Percentiles rank a stretch among this genome's conserved stretches.
phyloP scores from a whole-genome alignment of 2,329 filamentous ascomycete species.

The Bimuria novae-zelandiae region DNA sequence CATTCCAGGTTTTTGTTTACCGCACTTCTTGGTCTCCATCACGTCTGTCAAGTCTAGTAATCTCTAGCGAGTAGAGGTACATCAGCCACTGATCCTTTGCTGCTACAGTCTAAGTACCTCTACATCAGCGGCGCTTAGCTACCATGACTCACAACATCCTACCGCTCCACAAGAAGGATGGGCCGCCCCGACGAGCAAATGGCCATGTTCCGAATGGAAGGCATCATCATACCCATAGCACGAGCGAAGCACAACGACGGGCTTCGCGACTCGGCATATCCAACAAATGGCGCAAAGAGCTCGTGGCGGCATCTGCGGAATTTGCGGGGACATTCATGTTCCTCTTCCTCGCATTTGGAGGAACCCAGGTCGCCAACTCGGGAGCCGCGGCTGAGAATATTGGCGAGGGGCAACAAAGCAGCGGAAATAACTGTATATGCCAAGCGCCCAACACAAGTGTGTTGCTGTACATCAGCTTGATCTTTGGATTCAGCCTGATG shows the following conservation, averaged over 20 bases:
- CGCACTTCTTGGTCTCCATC: neutral
- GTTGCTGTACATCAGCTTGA: conserved; percentile 43
- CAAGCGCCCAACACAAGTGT: conserved; percentile 41
- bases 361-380: conserved; percentile 45
- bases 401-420: conserved; percentile 23
- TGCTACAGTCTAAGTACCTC: neutral
- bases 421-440: conserved; percentile 26
- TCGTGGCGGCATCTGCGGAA: conserved; percentile 43
- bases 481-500: conserved; percentile 46
- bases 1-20: neutral
- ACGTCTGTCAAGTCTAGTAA: neutral
- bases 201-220: conserved; percentile 5
- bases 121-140: neutral
- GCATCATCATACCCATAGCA: neutral
- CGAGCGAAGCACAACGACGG: neutral
- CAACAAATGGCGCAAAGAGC: conserved; percentile 39
- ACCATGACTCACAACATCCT: conserved; percentile 10
- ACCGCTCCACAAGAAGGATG: conserved; percentile 11
- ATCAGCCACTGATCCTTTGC: neutral
- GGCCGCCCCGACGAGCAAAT: neutral
- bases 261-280: conserved; percentile 1
- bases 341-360: conserved; percentile 47
- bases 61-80: neutral
- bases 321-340: conserved; percentile 49
- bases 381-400: conserved; percentile 27